These are phyloP conservation scores for Phyllachora maydis DNA, from an alignment of 2,329 filamentous ascomycete species.

Conservation along the genomic window DNA sequence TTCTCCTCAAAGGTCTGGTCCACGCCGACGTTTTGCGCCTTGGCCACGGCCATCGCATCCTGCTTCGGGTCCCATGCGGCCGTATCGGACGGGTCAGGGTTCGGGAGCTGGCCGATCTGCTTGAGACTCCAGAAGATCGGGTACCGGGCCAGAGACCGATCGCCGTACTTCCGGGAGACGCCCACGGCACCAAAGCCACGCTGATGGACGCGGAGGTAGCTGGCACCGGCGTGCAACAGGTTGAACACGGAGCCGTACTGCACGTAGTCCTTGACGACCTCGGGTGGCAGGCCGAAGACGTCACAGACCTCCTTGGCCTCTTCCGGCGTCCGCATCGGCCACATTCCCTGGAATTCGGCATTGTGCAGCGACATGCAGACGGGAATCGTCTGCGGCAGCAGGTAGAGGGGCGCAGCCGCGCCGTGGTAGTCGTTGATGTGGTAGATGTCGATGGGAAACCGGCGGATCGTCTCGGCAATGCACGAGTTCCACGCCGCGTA, in stretches of 20 bases:
- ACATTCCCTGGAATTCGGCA: slow-evolving; percentile 46
- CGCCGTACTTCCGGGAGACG: slow-evolving; percentile 43
- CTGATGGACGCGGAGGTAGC: slow-evolving; percentile 40
- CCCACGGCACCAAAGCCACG: slow-evolving; percentile 44
- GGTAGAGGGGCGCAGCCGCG: slow-evolving; percentile 33
- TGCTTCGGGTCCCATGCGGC: slow-evolving; percentile 36
- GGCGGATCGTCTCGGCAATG: slow-evolving; percentile 37
- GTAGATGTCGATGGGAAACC: slow-evolving; percentile 23
- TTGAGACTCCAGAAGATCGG: slow-evolving; percentile 47
- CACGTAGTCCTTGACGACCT: slow-evolving; percentile 34
- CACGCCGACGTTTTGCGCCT: slow-evolving; percentile 25
- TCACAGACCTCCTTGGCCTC: slow-evolving; percentile 40
- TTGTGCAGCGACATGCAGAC: slow-evolving; percentile 44
- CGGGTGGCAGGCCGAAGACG: slow-evolving; percentile 38
- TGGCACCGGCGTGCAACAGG: slow-evolving; percentile 38
- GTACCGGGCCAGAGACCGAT: slow-evolving; percentile 40
- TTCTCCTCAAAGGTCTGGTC: slow-evolving; percentile 27
- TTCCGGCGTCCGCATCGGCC: slow-evolving; percentile 39
- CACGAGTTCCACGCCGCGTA: slow-evolving; percentile 53
- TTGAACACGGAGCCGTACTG: slow-evolving; percentile 49
- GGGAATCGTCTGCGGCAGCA: slow-evolving; percentile 37
- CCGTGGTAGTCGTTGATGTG: slow-evolving; percentile 14
- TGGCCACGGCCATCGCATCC: slow-evolving; percentile 20
- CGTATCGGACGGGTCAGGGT: slow-evolving; percentile 41
- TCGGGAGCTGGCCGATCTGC: slow-evolving; percentile 37